Evolutionary conservation across 176 grass and related monocot species (phyloP), one percentile per base, ranked within the genome.

Genomic region (Phoenix roebelenii): DNA sequence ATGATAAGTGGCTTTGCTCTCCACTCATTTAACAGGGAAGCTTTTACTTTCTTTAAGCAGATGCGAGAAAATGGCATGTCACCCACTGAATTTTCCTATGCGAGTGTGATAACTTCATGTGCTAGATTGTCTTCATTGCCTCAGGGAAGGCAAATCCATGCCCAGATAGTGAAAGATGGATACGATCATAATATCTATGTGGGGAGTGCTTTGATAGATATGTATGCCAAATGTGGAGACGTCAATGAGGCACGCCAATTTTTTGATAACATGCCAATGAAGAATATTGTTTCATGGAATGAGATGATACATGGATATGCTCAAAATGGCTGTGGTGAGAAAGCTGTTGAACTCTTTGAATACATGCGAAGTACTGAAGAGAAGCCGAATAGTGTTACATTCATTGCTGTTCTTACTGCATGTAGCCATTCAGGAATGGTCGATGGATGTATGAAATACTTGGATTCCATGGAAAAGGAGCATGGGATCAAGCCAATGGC

Each of bases 261-360:
- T 70, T 95, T 95, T 54, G 71, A 86, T 67, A 62, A 48, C 72
- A 86, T 95, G 85, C 26, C 14, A 15, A 56, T 23, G 48, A 89
- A 84, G 75, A 95, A 89, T 64, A 80, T 89, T 63, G 80, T 95
- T 78, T 88, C 90, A n/a, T 95, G 90, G 90, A 95, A 95, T 76
- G 90, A 95, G 83, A 89, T 86, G 79, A 86, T 95, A 76, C 82
- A 95, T 86, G 85, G 90, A 23, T 89, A 95, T 52, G 73, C 85
- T 57, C 85, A 86, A 66, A 95, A 80, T 81, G 90, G 90, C 26
- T 69, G 66, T 54, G 75, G 82, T 18, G 62, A 86, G 28, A 74
- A 71, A 68, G 85, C 85, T 39, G 74, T 89, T 22, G 82, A 86
- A 61, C 58, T 95, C 51, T 95, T 95, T 68, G 80, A 89, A 52